These are phyloP conservation scores for Lolium perenne DNA, from an alignment of 176 grass and related monocot species.

Conservation along the genomic window DNA sequence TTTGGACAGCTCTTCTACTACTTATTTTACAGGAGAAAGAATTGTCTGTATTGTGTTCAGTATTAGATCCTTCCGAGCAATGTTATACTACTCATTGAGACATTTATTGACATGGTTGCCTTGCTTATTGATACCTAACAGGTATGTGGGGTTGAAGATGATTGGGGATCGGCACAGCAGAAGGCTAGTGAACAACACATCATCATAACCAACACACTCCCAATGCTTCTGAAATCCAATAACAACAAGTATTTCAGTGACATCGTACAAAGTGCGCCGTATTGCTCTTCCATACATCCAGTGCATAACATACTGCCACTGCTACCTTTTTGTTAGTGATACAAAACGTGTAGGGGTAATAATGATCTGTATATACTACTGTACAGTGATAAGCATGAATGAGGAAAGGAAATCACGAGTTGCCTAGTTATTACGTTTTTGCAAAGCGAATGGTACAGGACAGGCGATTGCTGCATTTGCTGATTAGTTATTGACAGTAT, in stretches of 20 bases:
- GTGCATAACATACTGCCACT: background rate
- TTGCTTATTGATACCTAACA: conserved; percentile 38
- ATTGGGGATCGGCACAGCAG: conserved; percentile 55
- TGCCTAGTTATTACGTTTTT: conserved; percentile 39
- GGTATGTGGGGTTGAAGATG: conserved; percentile 79
- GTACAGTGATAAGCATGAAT: conserved; percentile 21
- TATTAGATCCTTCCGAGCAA: background rate
- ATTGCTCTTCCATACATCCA: background rate
- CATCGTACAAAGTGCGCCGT: background rate
- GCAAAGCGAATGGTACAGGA: background rate
- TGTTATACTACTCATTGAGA: conserved; percentile 8
- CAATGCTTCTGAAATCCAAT: background rate
- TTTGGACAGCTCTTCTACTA: background rate
- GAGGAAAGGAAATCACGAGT: conserved; percentile 26
- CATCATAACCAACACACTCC: conserved; percentile 3
- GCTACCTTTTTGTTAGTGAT: background rate
- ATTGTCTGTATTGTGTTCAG: background rate
- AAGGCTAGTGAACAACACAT: conserved; percentile 50
- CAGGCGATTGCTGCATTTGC: background rate
- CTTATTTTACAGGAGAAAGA: conserved; percentile 3
- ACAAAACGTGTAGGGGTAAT: conserved; percentile 30
- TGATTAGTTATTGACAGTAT: background rate
- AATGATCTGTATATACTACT: conserved; percentile 31
- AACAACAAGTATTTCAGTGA: conserved; percentile 16
- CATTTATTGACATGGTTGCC: background rate